Conservation (phyloP, 345 rosid genomes). For the Psidium guajava region DNA sequence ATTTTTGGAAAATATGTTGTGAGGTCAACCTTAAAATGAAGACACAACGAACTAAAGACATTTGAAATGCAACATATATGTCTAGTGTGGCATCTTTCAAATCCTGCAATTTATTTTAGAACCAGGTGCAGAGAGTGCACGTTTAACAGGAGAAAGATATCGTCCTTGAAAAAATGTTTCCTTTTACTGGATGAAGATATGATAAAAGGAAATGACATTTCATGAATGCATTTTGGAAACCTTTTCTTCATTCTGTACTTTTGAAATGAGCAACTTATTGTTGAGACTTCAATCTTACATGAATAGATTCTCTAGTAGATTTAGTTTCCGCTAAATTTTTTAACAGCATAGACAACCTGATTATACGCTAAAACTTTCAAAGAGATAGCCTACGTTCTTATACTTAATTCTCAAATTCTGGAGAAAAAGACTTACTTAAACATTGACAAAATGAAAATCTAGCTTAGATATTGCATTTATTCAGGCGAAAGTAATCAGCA, state of each 20-base stretch:
- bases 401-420: background rate
- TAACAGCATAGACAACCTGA: background rate
- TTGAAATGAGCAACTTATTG: background rate
- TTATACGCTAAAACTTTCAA: background rate
- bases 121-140: background rate
- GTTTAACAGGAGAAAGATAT: background rate
- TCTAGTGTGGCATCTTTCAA: background rate
- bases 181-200: background rate
- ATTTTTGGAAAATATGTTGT: background rate
- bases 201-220: background rate
- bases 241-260: background rate
- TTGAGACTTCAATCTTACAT: background rate
- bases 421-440: background rate
- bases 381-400: background rate
- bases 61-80: background rate
- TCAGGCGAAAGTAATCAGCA: background rate
- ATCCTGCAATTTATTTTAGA: background rate
- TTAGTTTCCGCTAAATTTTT: background rate
- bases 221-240: background rate
- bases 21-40: background rate
- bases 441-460: background rate
- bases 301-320: background rate
- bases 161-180: background rate
- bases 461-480: background rate
- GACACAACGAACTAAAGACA: background rate